Percentiles rank a stretch among this genome's conserved stretches.
phyloP scores from a whole-genome alignment of 2,329 filamentous ascomycete species.

The Aureobasidium sp. region DNA sequence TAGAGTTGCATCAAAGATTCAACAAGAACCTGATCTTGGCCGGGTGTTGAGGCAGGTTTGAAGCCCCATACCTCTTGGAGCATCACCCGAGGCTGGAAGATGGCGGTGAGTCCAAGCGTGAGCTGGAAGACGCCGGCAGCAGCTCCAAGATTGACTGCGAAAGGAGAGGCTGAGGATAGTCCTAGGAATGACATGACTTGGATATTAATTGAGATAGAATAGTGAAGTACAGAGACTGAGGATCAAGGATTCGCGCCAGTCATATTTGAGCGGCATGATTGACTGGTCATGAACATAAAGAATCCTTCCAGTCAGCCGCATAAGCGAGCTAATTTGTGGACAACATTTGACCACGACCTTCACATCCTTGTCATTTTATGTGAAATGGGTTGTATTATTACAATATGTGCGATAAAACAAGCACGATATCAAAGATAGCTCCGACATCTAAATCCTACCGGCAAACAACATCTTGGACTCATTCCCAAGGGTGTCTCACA shows the following conservation, averaged over 20 bases:
- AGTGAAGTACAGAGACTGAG: neutral
- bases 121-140: neutral
- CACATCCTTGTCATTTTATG: neutral
- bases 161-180: neutral
- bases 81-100: neutral
- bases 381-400: too few relatives aligned
- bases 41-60: neutral
- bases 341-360: neutral
- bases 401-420: too few relatives aligned
- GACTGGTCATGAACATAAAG: neutral
- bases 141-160: neutral
- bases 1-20: neutral
- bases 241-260: neutral
- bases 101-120: neutral
- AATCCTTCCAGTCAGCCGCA: neutral
- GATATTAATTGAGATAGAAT: neutral
- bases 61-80: neutral
- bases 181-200: neutral
- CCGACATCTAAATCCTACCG: neutral
- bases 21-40: neutral
- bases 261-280: neutral
- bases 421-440: neutral
- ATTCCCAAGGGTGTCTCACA: conserved; percentile 15
- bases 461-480: neutral
- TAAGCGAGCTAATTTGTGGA: neutral